Conservation (phyloP, 2,329 filamentous ascomycete genomes). For the Colletotrichum sp. region DNA sequence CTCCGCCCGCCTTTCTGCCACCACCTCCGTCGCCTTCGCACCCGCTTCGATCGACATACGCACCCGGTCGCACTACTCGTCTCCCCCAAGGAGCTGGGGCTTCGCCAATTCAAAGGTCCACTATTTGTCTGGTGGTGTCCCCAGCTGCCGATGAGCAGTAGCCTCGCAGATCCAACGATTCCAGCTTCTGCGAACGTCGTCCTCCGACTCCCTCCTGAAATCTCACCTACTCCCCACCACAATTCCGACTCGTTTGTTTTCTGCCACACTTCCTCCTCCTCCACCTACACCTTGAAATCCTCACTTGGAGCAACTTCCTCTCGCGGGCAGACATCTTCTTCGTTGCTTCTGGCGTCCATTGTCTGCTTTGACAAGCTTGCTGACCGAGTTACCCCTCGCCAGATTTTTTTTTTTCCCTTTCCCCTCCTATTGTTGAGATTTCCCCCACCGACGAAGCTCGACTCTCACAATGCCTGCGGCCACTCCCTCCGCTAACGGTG, state of each 20-base stretch:
- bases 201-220: constrained; percentile 21
- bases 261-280: constrained; percentile 19
- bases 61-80: constrained; percentile 2
- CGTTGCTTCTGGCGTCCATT: constrained; percentile 19
- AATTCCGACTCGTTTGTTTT: constrained; percentile 20
- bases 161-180: constrained; percentile 26
- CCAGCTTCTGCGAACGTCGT: constrained; percentile 23
- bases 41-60: constrained; percentile 3
- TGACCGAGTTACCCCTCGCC: constrained; percentile 20
- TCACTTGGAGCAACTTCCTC: constrained; percentile 7
- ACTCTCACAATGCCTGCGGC: constrained; percentile 57
- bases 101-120: constrained; percentile 21
- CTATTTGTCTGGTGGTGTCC: constrained; percentile 27
- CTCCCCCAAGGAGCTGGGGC: constrained; percentile 16
- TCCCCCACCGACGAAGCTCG: constrained; percentile 12
- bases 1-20: neutral
- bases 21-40: constrained; percentile 5
- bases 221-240: constrained; percentile 22
- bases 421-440: constrained; percentile 9
- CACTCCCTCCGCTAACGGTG: constrained; percentile 45
- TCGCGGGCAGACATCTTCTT: constrained; percentile 12
- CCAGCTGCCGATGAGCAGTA: constrained; percentile 22
- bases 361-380: constrained; percentile 21
- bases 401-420: constrained; percentile 21
- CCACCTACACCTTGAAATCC: constrained; percentile 8